Percentiles rank a stretch among this genome's conserved stretches.
These are phyloP conservation scores for Malassezia equina DNA, from an alignment of 1,284 basidiomycete genomes.

Conservation along the genomic window DNA sequence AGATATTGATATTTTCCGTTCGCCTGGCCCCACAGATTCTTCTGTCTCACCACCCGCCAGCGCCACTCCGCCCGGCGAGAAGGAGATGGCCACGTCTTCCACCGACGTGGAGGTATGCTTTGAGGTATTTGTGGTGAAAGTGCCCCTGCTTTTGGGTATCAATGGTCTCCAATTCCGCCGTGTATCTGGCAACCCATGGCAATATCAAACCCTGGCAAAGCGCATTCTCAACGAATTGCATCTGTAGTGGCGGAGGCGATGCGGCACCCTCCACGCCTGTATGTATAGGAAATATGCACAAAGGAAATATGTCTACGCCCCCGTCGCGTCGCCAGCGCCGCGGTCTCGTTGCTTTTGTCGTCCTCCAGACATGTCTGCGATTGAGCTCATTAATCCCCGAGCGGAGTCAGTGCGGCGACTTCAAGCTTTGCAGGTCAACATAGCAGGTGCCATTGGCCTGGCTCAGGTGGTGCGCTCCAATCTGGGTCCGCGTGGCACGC, in stretches of 20 bases:
- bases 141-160: constrained; percentile 70
- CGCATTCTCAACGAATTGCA: constrained; percentile 85
- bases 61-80: neutral
- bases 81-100: neutral
- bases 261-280: neutral
- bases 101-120: constrained; percentile 39
- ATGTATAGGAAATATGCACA: neutral
- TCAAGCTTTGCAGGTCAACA: constrained; percentile 79
- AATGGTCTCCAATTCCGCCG: constrained; percentile 93
- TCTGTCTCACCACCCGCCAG: neutral
- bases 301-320: neutral
- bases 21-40: neutral
- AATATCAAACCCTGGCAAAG: constrained; percentile 85
- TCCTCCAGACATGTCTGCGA: constrained; percentile 33
- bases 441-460: constrained; percentile 82
- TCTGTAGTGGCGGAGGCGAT: constrained; percentile 51
- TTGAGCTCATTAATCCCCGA: constrained; percentile 48
- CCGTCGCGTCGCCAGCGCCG: constrained; percentile 1
- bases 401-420: constrained; percentile 87
- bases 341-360: neutral
- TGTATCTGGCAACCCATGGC: constrained; percentile 85
- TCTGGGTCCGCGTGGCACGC: constrained; percentile 64
- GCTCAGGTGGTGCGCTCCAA: constrained; percentile 95
- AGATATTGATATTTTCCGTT: constrained; percentile 3
- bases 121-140: constrained; percentile 46